phyloP scores from a whole-genome alignment of 2,329 filamentous ascomycete genomes.

The Ascochyta rabiei region DNA sequence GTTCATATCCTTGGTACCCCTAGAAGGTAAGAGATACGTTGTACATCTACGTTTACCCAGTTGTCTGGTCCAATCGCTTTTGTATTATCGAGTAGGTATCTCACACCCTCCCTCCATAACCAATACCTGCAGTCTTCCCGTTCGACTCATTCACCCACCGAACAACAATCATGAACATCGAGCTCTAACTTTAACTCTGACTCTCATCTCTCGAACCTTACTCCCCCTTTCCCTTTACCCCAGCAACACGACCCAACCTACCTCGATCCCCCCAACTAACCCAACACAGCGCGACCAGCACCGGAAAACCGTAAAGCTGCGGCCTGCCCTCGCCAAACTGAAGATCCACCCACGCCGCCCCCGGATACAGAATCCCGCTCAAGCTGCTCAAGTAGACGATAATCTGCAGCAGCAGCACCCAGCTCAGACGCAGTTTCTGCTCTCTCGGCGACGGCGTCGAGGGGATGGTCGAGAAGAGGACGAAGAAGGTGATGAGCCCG shows the following conservation, averaged over 20 bases:
- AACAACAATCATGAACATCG: too few species aligned
- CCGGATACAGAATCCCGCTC: constrained; percentile 56
- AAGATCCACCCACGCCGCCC: constrained; percentile 52
- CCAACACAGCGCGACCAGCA: constrained; percentile 30
- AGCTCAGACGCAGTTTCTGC: constrained; percentile 18
- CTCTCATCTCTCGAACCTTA: neutral
- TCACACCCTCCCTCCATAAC: too few species aligned
- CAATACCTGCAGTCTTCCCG: neutral
- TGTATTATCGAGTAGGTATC: too few species aligned
- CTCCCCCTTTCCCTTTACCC: neutral
- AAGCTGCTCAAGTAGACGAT: constrained; percentile 55
- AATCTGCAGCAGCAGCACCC: constrained; percentile 43
- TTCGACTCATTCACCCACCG: too few species aligned
- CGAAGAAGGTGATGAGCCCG: constrained; percentile 30
- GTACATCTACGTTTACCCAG: too few species aligned
- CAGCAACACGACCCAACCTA: neutral
- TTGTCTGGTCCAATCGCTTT: too few species aligned
- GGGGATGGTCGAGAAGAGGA: neutral
- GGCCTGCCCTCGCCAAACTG: constrained; percentile 52
- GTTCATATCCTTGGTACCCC: too few species aligned
- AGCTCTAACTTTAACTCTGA: too few species aligned
- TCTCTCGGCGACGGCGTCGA: neutral
- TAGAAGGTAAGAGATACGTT: too few species aligned
- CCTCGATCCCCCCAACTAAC: constrained; percentile 28
- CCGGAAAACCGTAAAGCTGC: constrained; percentile 43